Evolutionary conservation across 805 yeast species (phyloP).

Genomic region (Yarrowia osloensis): DNA sequence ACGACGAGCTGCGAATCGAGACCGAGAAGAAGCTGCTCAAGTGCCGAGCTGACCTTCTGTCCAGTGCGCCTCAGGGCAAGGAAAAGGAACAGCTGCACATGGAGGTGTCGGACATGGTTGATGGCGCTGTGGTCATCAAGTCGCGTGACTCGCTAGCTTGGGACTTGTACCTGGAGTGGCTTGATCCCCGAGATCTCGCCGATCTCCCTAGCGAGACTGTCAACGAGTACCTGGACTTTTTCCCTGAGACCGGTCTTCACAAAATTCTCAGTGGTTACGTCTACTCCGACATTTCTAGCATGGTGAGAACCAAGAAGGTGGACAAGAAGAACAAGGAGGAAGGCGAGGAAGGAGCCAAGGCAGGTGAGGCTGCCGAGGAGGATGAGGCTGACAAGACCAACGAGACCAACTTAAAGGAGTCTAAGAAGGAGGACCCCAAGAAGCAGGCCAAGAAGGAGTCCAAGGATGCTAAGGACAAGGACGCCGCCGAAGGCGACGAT

Average conservation of each 20-base stretch:
- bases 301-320: slow-evolving; percentile 39
- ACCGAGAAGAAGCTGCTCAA: slow-evolving; percentile 63
- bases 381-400: slow-evolving; percentile 33
- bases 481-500: slow-evolving; percentile 31
- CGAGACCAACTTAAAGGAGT: slow-evolving; percentile 23
- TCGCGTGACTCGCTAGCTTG: slow-evolving; percentile 67
- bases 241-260: slow-evolving; percentile 64
- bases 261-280: slow-evolving; percentile 62
- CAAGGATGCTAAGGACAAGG: background rate
- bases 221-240: slow-evolving; percentile 55
- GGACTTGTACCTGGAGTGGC: slow-evolving; percentile 73
- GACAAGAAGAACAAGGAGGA: slow-evolving; percentile 25
- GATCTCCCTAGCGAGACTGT: slow-evolving; percentile 53
- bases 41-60: slow-evolving; percentile 44
- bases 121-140: slow-evolving; percentile 71
- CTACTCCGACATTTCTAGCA: slow-evolving; percentile 69
- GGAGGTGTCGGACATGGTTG: slow-evolving; percentile 58
- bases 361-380: slow-evolving; percentile 36
- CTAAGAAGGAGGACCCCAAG: background rate
- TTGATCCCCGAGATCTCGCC: slow-evolving; percentile 55
- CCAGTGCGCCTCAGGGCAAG: slow-evolving; percentile 52
- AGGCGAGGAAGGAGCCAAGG: slow-evolving; percentile 36
- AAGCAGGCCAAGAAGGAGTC: background rate
- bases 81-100: slow-evolving; percentile 46
- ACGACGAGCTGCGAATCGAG: slow-evolving; percentile 59